These are phyloP conservation scores for Batrachochytrium dendrobatidis DNA, from an alignment of 371 early-diverging fungal species.

Conservation along the genomic window DNA sequence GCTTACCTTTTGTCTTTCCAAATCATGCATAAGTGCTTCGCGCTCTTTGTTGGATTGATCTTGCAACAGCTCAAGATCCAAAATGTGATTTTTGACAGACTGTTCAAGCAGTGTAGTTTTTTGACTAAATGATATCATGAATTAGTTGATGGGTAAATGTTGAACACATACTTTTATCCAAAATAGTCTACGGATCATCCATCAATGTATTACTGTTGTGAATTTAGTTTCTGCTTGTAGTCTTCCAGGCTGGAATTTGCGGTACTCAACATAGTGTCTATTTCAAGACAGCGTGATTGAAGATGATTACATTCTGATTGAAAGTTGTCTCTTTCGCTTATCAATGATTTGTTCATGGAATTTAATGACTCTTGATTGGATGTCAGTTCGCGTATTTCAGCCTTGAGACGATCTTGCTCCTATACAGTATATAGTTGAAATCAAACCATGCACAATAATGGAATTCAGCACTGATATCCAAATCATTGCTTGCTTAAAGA, in stretches of 20 bases:
- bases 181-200: no score
- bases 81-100: conserved; percentile 1
- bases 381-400: conserved; percentile 6
- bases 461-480: not conserved
- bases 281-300: not conserved
- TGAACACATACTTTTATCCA: no score
- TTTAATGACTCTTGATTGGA: conserved; percentile 1
- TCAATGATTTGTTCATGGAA: not conserved
- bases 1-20: conserved; percentile 2
- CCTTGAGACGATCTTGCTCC: conserved; percentile 14
- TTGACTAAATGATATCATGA: conserved; percentile 17
- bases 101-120: conserved; percentile 11
- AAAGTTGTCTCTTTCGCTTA: conserved; percentile 13
- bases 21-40: conserved; percentile 15
- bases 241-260: not conserved
- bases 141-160: not conserved
- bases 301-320: not conserved
- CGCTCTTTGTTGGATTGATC: conserved; percentile 24
- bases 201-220: no score
- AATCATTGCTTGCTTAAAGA: not conserved
- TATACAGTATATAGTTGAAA: not conserved
- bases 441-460: not conserved
- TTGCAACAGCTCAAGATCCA: conserved; percentile 12
- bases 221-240: not conserved
- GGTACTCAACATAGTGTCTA: not conserved